A percentile compares a stretch with the other conserved stretches of the same genome.
Evolutionary conservation across 805 yeast species (phyloP).

Genomic region (Wickerhamiella sergipiensis): DNA sequence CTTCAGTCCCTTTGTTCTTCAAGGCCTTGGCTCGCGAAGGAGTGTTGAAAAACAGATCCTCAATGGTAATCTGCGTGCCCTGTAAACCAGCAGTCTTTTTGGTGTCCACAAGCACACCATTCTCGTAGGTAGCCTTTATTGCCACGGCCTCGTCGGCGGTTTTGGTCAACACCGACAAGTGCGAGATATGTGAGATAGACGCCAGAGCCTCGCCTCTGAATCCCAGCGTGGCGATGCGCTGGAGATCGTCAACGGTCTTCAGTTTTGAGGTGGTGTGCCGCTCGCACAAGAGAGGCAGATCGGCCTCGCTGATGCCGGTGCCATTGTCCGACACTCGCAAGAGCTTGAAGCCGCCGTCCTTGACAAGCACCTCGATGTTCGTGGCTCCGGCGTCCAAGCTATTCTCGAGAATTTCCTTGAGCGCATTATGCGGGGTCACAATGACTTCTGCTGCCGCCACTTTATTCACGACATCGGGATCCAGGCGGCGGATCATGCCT

Average conservation of each 20-base stretch:
- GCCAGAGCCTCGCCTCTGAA: conserved; percentile 96
- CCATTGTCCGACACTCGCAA: conserved; percentile 89
- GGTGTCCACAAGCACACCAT: conserved; percentile 45
- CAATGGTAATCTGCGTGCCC: conserved; percentile 78
- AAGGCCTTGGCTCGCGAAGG: conserved; percentile 65
- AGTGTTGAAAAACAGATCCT: conserved; percentile 78
- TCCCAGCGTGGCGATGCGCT: conserved; percentile 65
- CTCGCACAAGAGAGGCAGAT: conserved; percentile 69
- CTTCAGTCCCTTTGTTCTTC: conserved; percentile 37
- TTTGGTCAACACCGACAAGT: conserved; percentile 68
- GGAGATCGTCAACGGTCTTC: conserved; percentile 57
- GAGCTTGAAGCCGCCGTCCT: conserved; percentile 82
- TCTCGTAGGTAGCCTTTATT: conserved; percentile 49
- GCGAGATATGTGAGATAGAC: conserved; percentile 79
- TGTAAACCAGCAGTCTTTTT: conserved; percentile 70
- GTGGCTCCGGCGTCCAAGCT: conserved; percentile 77
- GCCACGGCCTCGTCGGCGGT: conserved; percentile 49
- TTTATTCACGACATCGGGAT: conserved; percentile 60
- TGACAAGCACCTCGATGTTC: conserved; percentile 61
- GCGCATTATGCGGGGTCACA: conserved; percentile 84
- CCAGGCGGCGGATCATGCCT: conserved; percentile 33
- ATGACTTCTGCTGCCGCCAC: conserved; percentile 98
- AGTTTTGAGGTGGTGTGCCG: conserved; percentile 88
- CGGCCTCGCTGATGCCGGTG: conserved; percentile 55
- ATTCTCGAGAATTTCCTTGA: conserved; percentile 87